phyloP scores from a whole-genome alignment of 73 alveolate species.

The Stentor coeruleus region DNA sequence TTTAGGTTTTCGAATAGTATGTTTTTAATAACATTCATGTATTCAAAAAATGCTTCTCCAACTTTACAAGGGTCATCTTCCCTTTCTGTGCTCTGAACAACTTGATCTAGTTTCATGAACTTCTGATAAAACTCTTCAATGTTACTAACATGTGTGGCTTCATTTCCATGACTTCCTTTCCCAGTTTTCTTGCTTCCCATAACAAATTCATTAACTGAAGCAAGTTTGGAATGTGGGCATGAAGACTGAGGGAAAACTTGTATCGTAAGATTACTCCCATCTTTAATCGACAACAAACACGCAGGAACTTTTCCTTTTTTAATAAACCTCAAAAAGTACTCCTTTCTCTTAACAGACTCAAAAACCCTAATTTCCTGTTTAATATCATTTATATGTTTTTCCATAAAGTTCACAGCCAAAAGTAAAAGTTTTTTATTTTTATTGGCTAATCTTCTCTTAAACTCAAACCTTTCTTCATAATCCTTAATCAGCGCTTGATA shows the following conservation, averaged over 20 bases:
- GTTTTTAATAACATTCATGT: not conserved
- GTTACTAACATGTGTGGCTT: not conserved
- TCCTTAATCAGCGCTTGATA: not conserved
- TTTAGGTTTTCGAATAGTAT: not conserved
- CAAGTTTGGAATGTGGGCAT: conserved; percentile 18
- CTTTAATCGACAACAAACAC: not conserved
- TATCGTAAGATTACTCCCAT: not conserved
- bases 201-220: conserved; percentile 12
- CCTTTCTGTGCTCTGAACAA: not conserved
- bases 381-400: conserved; percentile 15
- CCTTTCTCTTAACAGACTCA: conserved; percentile 7
- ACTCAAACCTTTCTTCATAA: not conserved
- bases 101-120: conserved; percentile 18
- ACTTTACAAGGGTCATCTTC: conserved; percentile 18
- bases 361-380: conserved; percentile 8
- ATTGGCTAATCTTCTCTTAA: not conserved
- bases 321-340: not conserved
- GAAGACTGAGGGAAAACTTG: conserved; percentile 16
- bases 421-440: not conserved
- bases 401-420: not conserved
- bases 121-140: conserved; percentile 19
- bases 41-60: conserved; percentile 15
- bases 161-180: not conserved
- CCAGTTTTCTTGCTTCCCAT: not conserved
- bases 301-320: not conserved